Percentiles rank a stretch among this genome's conserved stretches.
Conservation (phyloP, 1,284 basidiomycete species). For the Ustilago cynodontis region DNA sequence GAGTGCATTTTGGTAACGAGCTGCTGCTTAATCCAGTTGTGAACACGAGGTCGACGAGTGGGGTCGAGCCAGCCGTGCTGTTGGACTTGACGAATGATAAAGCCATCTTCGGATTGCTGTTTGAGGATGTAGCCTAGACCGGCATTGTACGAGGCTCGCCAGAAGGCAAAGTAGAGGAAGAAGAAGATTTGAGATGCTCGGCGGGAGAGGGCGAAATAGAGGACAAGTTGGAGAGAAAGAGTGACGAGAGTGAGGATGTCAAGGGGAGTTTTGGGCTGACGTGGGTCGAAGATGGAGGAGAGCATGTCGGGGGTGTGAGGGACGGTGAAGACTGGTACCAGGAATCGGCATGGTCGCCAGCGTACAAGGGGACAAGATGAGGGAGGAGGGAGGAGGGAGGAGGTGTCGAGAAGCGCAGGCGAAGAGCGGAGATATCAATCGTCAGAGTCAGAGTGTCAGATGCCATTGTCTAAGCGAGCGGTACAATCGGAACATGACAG, state of each 20-base stretch:
- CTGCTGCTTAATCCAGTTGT: constrained; percentile 86
- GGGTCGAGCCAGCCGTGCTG: constrained; percentile 88
- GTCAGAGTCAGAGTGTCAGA: constrained; percentile 7
- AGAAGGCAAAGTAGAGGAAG: constrained; percentile 88
- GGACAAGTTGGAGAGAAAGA: constrained; percentile 80
- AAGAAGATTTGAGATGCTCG: constrained; percentile 75
- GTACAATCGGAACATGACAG: constrained; percentile 10
- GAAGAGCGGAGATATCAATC: constrained; percentile 14
- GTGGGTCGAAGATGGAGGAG: constrained; percentile 88
- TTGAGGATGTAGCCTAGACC: constrained; percentile 94
- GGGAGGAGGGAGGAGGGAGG: background rate
- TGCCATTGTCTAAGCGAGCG: constrained; percentile 5
- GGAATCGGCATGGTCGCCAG: background rate
- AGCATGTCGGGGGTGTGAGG: constrained; percentile 95
- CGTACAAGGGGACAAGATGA: background rate
- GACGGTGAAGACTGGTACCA: constrained; percentile 81
- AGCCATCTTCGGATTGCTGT: constrained; percentile 91
- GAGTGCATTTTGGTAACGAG: constrained; percentile 90
- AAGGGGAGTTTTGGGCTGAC: constrained; percentile 88
- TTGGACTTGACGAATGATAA: constrained; percentile 87
- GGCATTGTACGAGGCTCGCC: constrained; percentile 90
- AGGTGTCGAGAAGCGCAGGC: constrained; percentile 15
- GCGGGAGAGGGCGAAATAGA: constrained; percentile 78
- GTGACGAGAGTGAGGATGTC: constrained; percentile 87
- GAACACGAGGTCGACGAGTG: constrained; percentile 76